Base-by-base conservation (phyloP, 495 filamentous ascomycete species). In the Penicillium paradoxum region DNA sequence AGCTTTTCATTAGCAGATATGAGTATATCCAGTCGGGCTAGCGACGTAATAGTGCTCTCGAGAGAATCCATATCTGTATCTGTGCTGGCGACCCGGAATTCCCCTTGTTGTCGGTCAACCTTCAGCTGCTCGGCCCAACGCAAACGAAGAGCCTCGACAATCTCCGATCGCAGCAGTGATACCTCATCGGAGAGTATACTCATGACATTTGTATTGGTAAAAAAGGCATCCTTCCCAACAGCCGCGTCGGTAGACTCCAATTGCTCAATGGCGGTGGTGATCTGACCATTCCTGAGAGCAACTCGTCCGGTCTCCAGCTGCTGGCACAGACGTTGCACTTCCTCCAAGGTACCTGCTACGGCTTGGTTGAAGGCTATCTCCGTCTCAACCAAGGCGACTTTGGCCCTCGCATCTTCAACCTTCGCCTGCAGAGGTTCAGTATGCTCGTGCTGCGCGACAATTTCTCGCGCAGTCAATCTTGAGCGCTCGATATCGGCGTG, bases 401-500 rank as follows among this genome's bases (percentile, higher is more conserved):
- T 91, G 22, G 78, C 79, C 33, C 77, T 74, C n/a, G 82, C 81
- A 59, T 92, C 87, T 25, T 83, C 70, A 14, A 84, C 77, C 18
- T 79, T 70, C 41, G 76, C 73, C 43, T 80, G 75, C 0, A 88
- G 72, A 9, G 80, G 73, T 37, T 80, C 74, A 3, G 82, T 84
- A 5, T 80, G 77, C 58, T 89, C 82, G 51, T 89, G 83, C 51
- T 87, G 75, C 49, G 80, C 78, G 8, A 89, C 79, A 41, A 97
- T 93, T 40, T 87, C 81, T 45, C 80, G 83, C 15, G 90, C 89
- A 24, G 85, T 83, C 9, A 77, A 73, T 54, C 85, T 80, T 15
- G 89, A 87, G 30, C 77, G 77, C 58, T 87, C 78, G 52, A 97
- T 88, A 58, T 96, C 91, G 27, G 79, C 76, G 60, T 90, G 86